A percentile compares a stretch with the other conserved stretches of the same genome.
Conservation (phyloP, 306 rosid species). For the Glycyrrhiza uralensis region DNA sequence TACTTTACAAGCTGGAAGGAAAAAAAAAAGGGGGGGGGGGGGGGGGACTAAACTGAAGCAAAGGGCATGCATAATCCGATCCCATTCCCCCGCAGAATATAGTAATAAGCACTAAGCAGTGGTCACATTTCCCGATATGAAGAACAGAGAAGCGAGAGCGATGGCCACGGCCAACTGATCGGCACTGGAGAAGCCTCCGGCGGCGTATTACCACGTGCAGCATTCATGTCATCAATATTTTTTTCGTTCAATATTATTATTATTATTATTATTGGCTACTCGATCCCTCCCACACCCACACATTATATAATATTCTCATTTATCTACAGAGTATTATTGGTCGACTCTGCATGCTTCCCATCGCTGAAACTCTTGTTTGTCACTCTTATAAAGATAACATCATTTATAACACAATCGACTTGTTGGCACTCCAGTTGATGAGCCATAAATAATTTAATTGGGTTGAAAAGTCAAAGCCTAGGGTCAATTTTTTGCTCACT, state of each 20-base stretch:
- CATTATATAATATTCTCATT: too few species aligned
- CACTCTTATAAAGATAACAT: not conserved
- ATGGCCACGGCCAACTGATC: conserved; percentile 49
- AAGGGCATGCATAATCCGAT: too few species aligned
- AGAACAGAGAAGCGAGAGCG: conserved; percentile 35
- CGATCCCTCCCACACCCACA: not conserved
- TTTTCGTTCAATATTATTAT: not conserved
- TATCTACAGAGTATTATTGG: not conserved
- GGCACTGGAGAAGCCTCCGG: conserved; percentile 54
- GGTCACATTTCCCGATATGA: not conserved
- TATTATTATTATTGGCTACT: too few species aligned
- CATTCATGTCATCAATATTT: conserved; percentile 26
- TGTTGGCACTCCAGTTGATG: not conserved
- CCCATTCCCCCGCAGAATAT: not conserved
- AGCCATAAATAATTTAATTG: not conserved
- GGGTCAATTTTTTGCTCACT: not conserved
- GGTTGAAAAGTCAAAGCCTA: not conserved
- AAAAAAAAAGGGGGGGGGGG: too few species aligned
- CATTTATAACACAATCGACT: not conserved
- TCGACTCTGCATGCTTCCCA: not conserved
- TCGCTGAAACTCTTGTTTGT: not conserved
- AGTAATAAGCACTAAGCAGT: too few species aligned
- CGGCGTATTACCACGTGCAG: conserved; percentile 50
- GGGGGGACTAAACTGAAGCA: not conserved
- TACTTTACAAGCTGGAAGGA: not conserved